Percentiles rank a stretch among this genome's conserved stretches.
Conservation (phyloP, 371 early-diverging fungal genomes). For the Zancudomyces culisetae region DNA sequence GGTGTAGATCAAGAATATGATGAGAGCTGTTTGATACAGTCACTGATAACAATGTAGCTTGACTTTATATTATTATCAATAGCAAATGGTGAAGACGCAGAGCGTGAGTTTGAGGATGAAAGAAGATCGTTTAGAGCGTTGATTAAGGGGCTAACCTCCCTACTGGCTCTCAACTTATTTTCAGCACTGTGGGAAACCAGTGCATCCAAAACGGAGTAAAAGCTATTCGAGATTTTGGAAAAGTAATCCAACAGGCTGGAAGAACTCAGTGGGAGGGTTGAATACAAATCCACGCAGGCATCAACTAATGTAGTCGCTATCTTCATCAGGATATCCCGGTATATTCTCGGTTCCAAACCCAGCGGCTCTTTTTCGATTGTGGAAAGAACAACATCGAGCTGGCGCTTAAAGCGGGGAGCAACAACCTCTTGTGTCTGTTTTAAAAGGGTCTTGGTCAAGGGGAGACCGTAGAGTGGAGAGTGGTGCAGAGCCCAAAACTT, state of each 20-base stretch:
- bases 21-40: too few relatives aligned
- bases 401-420: conserved; percentile 19
- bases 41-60: too few relatives aligned
- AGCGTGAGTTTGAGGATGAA: too few relatives aligned
- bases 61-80: too few relatives aligned
- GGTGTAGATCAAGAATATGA: too few relatives aligned
- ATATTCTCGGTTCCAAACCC: conserved; percentile 23
- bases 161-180: not conserved
- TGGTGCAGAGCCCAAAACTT: conserved; percentile 20
- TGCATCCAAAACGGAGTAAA: not conserved
- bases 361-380: conserved; percentile 22
- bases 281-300: not conserved
- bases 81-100: too few relatives aligned
- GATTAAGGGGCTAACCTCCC: conserved; percentile 1
- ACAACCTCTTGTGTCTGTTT: conserved; percentile 16
- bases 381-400: conserved; percentile 18
- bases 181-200: not conserved
- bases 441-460: conserved; percentile 15
- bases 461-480: conserved; percentile 11
- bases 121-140: not conserved
- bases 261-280: not conserved
- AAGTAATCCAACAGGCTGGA: not conserved
- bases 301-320: conserved; percentile 7
- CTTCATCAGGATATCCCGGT: conserved; percentile 22
- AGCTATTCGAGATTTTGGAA: not conserved